Base-by-base conservation (phyloP, 768 basidiomycete species). In the Imleria badia region DNA sequence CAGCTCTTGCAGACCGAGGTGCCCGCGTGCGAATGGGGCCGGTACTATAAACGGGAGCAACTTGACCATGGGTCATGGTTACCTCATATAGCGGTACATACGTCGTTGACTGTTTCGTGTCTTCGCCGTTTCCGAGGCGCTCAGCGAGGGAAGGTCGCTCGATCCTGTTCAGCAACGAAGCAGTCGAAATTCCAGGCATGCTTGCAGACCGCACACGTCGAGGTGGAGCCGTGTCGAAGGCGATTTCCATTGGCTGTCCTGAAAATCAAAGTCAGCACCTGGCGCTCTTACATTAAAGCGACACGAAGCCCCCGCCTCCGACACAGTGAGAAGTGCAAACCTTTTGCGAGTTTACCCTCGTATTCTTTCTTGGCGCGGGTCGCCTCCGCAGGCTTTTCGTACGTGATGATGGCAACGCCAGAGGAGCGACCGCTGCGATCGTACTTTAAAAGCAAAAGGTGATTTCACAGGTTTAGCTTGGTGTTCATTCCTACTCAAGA, bases 351-450 rank as follows among this genome's bases (percentile, higher is more conserved):
- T 62, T 91, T 87, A 42, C 93, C 92, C 66, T 94, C 82, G 55
- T 88, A 89, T 60, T 90, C 86, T 58, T 86, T 87, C 74, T 91
- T 91, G 50, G 93, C 94, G 55, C 81, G 78, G 36, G 85, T 83
- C 33, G 94, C 94, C 69, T 96, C 90, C 51, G 81, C 78, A 17
- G 81, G 63, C 3, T 85, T 91, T 73, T 91, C 88, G 74, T 86
- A 96, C 10, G 84, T 79, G 68, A 97, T 76, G 62, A 84, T 81
- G 54, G 89, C 94, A 62, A 84, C 79, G 55, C 94, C 94, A 19
- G 82, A 84, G 43, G 94, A 96, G 69, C 94, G 89, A 61, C 94
- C 94, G 64, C 94, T 95, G 70, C 89, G 87, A 76, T 97, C 94
- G 78, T 94, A 97, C 94, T 97, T 82, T 68, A 76, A 75, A 72